Base-by-base conservation (phyloP, 140 eudicot species). In the Senecio squalidus region DNA sequence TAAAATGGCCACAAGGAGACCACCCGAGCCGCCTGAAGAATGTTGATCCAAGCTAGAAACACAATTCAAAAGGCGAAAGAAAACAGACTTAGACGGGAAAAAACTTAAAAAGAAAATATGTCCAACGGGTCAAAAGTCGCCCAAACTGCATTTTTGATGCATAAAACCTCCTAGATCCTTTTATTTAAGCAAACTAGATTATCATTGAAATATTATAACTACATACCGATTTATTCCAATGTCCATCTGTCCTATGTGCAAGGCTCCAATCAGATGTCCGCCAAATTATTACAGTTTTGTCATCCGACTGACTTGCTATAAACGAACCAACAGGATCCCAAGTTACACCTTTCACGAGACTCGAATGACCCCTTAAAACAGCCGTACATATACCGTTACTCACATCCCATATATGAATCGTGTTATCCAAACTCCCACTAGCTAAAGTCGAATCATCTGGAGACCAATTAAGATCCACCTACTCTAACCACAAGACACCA, bases 391-490 rank as follows among this genome's bases (percentile, higher is more conserved):
- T 84, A 65, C 96, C 99, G 51, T 74, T 88, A 57, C 71, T 76
- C 85, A 84, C 80, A 55, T 93, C 86, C 99, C 99, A 93, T 34
- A 93, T 76, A 68, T 93, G 99, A 73, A 93, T 58, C 5, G 99
- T 93, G 47, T 88, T 93, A 67, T 93, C 99, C 74, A 93, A 75
- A 74, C 99, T 93, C 36, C 87, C 99, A 51, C 99, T 93, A 10
- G 93, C 96, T 68, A 93, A 73, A 70, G 72, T 78, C 5, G 95
- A 84, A 71, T 93, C 96, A 82, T 93, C 99, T 15, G 99, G 96
- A 21, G 99, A 93, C 99, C 99, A 93, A 76, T 84, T 93, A 60
- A 93, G 99, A 93, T 93, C 99, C 95, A 93, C 99, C 99, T 93
- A 88, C 89, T 77, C 92, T 74, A 80, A 46, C 79, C 95, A 84